Base-by-base conservation (phyloP, 306 rosid species). In the Dalbergia cultrata region DNA sequence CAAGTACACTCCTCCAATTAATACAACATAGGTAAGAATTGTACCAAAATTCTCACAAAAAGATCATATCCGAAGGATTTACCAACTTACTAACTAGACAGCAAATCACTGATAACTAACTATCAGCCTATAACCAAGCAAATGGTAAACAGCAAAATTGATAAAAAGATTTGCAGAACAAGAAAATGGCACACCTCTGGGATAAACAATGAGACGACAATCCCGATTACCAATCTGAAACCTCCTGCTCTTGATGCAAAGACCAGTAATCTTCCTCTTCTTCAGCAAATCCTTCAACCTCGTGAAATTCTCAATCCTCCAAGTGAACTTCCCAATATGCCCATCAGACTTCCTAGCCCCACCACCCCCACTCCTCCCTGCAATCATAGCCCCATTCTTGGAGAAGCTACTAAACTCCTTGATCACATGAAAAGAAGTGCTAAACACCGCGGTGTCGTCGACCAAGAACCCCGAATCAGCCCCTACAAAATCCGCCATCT, bases 131-230 rank as follows among this genome's bases (percentile, higher is more conserved):
- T 53, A 59, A 76, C 71, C 65, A 74, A 81, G 67, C 41, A 79
- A 34, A 19, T 12, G 44, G 60, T 13, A n/a, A 13, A 31, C 60
- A 74, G 43, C 22, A 13, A 78, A 49, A 74, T 60, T 8, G 19
- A 37, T 13, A 66, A 22, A 58, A 37, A 50, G 59, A 61, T 76
- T 70, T 81, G 72, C 39, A 33, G 41, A 33, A 53, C 70, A 70
- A 85, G 16, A 84, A 77, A 57, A 52, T 67, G 62, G 60, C 90
- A 79, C 85, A 96, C 99, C 99, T 96, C 99, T 90, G 60, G 99
- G 99, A 86, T 96, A 96, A 84, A 96, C 98, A 79, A 96, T 96
- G 66, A 96, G 98, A 59, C 99, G 98, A 77, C 99, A 96, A 79
- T 96, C 99, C 66, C 97, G 81, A 50, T 96, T 96, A 74, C 99